A percentile compares a stretch with the other conserved stretches of the same genome.
Evolutionary conservation across 2,329 filamentous ascomycete genomes (phyloP).

Genomic region (Hymenoscyphus linearis): DNA sequence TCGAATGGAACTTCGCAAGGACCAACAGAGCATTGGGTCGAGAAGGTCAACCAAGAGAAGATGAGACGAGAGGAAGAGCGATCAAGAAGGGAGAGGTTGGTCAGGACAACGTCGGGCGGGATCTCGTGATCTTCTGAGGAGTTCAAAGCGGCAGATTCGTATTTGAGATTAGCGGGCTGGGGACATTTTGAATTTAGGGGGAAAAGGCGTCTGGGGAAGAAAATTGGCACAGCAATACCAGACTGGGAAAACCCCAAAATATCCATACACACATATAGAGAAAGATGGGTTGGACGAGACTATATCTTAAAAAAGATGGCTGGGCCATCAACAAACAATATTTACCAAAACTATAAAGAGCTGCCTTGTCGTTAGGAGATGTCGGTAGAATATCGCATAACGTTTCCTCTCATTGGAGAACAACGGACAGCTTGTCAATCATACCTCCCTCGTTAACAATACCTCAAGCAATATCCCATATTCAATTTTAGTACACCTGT

Average conservation of each 20-base stretch:
- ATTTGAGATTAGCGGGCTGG: not conserved
- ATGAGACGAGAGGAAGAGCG: constrained; percentile 20
- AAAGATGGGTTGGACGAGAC: not conserved
- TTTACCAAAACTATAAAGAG: not conserved
- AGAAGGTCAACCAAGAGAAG: constrained; percentile 19
- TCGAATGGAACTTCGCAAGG: constrained; percentile 14
- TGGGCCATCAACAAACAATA: not conserved
- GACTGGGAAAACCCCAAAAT: not conserved
- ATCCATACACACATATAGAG: not conserved
- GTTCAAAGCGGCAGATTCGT: not conserved
- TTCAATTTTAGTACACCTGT: not conserved
- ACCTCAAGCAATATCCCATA: not conserved
- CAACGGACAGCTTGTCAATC: not conserved
- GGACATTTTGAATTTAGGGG: not conserved
- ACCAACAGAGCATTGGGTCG: constrained; percentile 19
- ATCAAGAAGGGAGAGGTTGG: constrained; percentile 15
- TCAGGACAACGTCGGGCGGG: constrained; percentile 14
- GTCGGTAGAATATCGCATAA: not conserved
- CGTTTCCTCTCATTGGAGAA: not conserved
- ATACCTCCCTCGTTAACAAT: not conserved
- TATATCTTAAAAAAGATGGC: not conserved
- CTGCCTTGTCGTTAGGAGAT: not conserved
- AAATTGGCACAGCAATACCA: not conserved
- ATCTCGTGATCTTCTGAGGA: constrained; percentile 6
- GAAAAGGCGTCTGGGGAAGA: not conserved